Conservation (phyloP, 371 early-diverging fungal species). For the Syncephalastrum monosporum region DNA sequence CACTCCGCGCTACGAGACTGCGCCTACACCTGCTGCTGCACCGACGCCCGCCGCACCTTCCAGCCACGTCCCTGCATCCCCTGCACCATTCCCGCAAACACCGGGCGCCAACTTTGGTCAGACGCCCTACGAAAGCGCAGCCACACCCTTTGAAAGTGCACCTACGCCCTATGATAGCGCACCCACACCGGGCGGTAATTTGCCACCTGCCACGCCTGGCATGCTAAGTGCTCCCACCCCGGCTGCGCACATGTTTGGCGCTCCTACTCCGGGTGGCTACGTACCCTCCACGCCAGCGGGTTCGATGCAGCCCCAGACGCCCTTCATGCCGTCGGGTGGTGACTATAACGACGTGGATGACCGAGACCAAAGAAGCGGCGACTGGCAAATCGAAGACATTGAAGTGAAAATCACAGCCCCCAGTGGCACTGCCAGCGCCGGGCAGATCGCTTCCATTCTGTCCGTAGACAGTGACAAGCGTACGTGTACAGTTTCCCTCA, state of each 20-base stretch:
- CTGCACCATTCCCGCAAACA: constrained; percentile 47
- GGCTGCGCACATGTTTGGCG: constrained; percentile 34
- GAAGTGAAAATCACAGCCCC: constrained; percentile 52
- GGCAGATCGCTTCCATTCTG: constrained; percentile 49
- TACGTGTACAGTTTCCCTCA: constrained; percentile 39
- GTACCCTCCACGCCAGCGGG: constrained; percentile 57
- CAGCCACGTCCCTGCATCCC: constrained; percentile 36
- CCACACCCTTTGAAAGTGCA: constrained; percentile 34
- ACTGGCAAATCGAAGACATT: constrained; percentile 71
- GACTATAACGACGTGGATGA: constrained; percentile 49
- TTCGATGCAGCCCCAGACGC: constrained; percentile 56
- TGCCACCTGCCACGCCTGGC: constrained; percentile 59
- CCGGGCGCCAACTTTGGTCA: constrained; percentile 45
- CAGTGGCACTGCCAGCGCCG: constrained; percentile 27
- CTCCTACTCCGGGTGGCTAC: constrained; percentile 47
- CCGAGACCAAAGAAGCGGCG: constrained; percentile 39
- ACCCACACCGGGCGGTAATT: constrained; percentile 43
- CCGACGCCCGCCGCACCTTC: constrained; percentile 41
- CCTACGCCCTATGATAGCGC: constrained; percentile 38
- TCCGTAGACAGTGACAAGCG: constrained; percentile 46
- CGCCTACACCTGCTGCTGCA: constrained; percentile 42
- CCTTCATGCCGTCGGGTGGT: constrained; percentile 63
- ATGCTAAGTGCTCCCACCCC: constrained; percentile 44
- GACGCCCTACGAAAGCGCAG: constrained; percentile 36
- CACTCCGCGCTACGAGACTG: constrained; percentile 25